Base-by-base conservation (phyloP, 441 rosid genomes). In the Capsella rubella region DNA sequence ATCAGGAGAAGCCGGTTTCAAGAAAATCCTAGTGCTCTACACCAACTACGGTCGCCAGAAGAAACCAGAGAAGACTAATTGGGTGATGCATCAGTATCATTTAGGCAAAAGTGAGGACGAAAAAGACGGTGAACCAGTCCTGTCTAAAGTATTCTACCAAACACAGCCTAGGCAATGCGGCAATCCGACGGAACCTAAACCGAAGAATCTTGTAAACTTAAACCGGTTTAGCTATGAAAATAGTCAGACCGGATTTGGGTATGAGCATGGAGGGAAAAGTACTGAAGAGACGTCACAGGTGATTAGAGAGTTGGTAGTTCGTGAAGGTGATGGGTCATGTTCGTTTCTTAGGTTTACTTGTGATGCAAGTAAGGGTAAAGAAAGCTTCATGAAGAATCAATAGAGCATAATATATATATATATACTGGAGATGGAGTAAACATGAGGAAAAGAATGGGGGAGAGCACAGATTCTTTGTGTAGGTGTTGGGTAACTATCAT, bases 71-170 rank as follows among this genome's bases (percentile, higher is more conserved):
- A 95, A 95, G 65, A 95, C 98, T 31, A 91, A 87, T 69, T 95
- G 99, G 99, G 97, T 95, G 35, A 95, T 95, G 97, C 99, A 95
- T 74, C 99, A 95, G 69, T 95, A 95, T 80, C 99, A 95, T 78
- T 85, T 91, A 37, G 99, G 99, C 31, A 67, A 80, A 78, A 81
- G 80, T 35, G 97, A 93, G 63, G 97, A 93, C 46, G 99, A 95
- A 79, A 95, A 86, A 79, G 97, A 95, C 52, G 98, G 99, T 1
- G 98, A 93, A 72, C 74, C 92, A 1, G 98, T 93, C 6, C 81
- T 80, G 27, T 95, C 99, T 0, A 95, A 95, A 81, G 92, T 95
- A 3, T 94, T 94, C 85, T 92, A 87, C 84, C 97, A 94, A 81
- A 94, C 97, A 39, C 99, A 94, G 72, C 99, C 99, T 56, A 85